Percentiles rank a stretch among this genome's conserved stretches.
phyloP scores from a whole-genome alignment of 495 filamentous ascomycete genomes.

The Penicillium pulvis region DNA sequence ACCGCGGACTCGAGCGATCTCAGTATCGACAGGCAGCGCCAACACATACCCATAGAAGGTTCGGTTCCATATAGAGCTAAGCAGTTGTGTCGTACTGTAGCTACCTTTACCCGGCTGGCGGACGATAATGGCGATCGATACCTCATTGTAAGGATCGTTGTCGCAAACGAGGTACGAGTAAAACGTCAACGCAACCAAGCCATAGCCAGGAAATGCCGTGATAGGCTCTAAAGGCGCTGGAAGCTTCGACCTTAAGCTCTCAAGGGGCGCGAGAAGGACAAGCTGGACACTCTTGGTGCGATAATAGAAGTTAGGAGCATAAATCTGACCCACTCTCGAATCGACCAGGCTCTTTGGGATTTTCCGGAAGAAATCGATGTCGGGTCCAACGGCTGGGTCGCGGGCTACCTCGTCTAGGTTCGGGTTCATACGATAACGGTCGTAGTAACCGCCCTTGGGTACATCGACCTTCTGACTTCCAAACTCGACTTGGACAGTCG shows the following conservation, averaged over 20 bases:
- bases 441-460: slow-evolving; percentile 18
- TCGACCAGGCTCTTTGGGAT: too few relatives aligned
- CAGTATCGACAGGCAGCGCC: slow-evolving; percentile 17
- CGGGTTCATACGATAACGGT: slow-evolving; percentile 20
- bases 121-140: slow-evolving; percentile 16
- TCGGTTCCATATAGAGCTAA: slow-evolving; percentile 17
- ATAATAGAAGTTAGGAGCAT: too few relatives aligned
- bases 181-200: slow-evolving; percentile 15
- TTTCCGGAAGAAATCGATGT: slow-evolving; percentile 8
- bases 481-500: slow-evolving; percentile 15
- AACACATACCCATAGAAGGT: slow-evolving; percentile 18
- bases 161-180: slow-evolving; percentile 17
- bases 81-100: slow-evolving; percentile 15
- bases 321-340: too few relatives aligned
- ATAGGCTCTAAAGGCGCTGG: slow-evolving; percentile 18
- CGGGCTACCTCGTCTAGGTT: slow-evolving; percentile 16
- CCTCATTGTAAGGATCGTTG: slow-evolving; percentile 19
- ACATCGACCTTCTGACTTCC: slow-evolving; percentile 19
- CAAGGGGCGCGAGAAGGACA: slow-evolving; percentile 11
- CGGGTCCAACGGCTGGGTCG: slow-evolving; percentile 10
- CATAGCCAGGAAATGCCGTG: slow-evolving; percentile 13
- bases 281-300: slow-evolving; percentile 17
- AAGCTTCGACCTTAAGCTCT: slow-evolving; percentile 10
- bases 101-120: slow-evolving; percentile 14
- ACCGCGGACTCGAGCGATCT: slow-evolving; percentile 17